Conservation (phyloP, 2,329 filamentous ascomycete genomes). For the Trichoderma arundinaceum region DNA sequence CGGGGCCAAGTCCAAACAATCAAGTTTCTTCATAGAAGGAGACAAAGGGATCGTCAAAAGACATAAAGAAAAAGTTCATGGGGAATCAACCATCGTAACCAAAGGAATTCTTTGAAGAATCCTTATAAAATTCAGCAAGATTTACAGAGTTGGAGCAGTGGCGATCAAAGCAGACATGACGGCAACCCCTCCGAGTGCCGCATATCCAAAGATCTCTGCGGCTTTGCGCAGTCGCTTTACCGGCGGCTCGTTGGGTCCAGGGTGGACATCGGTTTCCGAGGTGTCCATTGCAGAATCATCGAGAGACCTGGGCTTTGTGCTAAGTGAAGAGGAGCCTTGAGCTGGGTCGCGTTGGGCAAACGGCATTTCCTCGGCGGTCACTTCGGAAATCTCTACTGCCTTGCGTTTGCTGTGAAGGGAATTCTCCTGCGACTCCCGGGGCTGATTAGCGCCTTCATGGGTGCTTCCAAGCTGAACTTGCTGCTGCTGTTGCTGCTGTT, state of each 20-base stretch:
- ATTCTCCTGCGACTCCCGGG: background rate
- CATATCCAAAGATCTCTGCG: conserved; percentile 46
- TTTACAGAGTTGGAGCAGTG: conserved; percentile 43
- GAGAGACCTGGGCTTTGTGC: background rate
- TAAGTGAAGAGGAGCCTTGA: background rate
- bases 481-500: conserved; percentile 3
- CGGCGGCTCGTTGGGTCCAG: conserved; percentile 32
- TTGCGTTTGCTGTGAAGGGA: conserved; percentile 38
- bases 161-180: conserved; percentile 50
- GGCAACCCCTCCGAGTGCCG: conserved; percentile 47
- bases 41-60: background rate
- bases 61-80: background rate
- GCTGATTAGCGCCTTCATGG: background rate
- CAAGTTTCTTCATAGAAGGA: background rate
- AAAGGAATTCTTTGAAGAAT: background rate
- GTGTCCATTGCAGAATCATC: conserved; percentile 6
- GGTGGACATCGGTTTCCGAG: background rate
- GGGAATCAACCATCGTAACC: background rate
- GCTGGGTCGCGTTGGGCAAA: background rate
- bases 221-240: conserved; percentile 44
- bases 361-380: conserved; percentile 27
- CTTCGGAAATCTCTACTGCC: conserved; percentile 39
- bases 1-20: background rate
- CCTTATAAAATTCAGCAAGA: background rate
- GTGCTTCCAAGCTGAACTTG: background rate